phyloP scores from a whole-genome alignment of 2,329 filamentous ascomycete genomes.

The Mollisia scopiformis region DNA sequence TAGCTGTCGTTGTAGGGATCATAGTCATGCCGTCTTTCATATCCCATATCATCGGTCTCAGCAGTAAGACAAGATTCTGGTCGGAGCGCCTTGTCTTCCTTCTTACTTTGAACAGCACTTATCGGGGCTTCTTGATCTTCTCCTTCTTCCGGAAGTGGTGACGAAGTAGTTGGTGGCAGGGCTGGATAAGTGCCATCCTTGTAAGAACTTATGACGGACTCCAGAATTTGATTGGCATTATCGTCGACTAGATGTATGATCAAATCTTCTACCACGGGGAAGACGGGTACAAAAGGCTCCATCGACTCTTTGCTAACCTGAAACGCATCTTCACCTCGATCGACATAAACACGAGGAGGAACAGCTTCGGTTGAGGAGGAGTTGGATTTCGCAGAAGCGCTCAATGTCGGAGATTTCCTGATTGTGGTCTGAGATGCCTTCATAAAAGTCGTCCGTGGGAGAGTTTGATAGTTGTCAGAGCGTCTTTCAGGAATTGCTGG shows the following conservation, averaged over 20 bases:
- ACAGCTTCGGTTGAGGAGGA: slow-evolving; percentile 1
- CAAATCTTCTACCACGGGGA: slow-evolving; percentile 58
- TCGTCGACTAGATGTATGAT: slow-evolving; percentile 56
- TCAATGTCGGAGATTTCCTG: slow-evolving; percentile 31
- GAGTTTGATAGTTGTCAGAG: slow-evolving; percentile 15
- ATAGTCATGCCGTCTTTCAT: slow-evolving; percentile 11
- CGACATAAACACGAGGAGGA: slow-evolving; percentile 36
- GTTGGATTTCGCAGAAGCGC: slow-evolving; percentile 5
- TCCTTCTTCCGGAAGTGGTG: neutral
- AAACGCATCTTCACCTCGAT: slow-evolving; percentile 43
- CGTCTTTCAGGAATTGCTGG: neutral
- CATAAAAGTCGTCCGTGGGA: slow-evolving; percentile 34
- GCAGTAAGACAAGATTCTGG: slow-evolving; percentile 16
- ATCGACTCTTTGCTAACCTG: slow-evolving; percentile 27
- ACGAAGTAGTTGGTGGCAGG: neutral
- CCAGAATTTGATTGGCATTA: slow-evolving; percentile 45
- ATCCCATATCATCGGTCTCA: slow-evolving; percentile 12
- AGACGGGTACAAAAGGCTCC: slow-evolving; percentile 42
- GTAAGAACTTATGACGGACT: slow-evolving; percentile 51
- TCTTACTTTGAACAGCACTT: neutral
- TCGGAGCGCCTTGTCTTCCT: neutral
- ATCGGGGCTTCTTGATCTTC: neutral
- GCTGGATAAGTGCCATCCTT: slow-evolving; percentile 42
- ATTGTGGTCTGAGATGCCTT: slow-evolving; percentile 37
- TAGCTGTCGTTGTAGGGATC: slow-evolving; percentile 21